Conservation (phyloP, 805 yeast genomes). For the Candida xiaguanensis region DNA sequence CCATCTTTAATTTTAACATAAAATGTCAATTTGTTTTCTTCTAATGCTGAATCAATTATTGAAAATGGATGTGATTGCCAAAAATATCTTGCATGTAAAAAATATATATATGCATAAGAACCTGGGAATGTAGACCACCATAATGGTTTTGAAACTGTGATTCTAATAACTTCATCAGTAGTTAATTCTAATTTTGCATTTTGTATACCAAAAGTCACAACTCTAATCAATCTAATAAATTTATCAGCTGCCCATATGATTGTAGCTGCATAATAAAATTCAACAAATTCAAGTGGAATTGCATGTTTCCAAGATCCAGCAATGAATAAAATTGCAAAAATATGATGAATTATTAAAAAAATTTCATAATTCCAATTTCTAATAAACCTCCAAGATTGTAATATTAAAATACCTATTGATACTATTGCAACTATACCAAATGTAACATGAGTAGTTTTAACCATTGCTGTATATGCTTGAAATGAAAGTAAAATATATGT, state of each 20-base stretch:
- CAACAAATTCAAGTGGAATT: constrained; percentile 19
- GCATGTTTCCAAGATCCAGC: constrained; percentile 57
- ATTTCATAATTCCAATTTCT: constrained; percentile 56
- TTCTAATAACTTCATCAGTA: constrained; percentile 38
- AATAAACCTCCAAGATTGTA: constrained; percentile 49
- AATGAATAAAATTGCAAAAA: constrained; percentile 41
- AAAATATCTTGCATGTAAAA: constrained; percentile 35
- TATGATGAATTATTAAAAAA: constrained; percentile 30
- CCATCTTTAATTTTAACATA: constrained; percentile 53
- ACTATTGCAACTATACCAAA: constrained; percentile 27
- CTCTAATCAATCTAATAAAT: constrained; percentile 25
- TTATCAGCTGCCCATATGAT: constrained; percentile 39
- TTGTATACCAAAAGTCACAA: constrained; percentile 29
- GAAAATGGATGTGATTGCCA: constrained; percentile 49
- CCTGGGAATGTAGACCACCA: constrained; percentile 42
- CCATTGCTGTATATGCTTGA: constrained; percentile 10
- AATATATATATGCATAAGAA: constrained; percentile 36
- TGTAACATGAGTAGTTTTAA: constrained; percentile 13
- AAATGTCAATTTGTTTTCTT: constrained; percentile 40
- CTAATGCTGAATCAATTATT: constrained; percentile 19
- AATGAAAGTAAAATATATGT: constrained; percentile 8
- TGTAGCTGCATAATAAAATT: constrained; percentile 25
- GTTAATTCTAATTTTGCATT: constrained; percentile 32
- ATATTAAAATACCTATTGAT: constrained; percentile 38
- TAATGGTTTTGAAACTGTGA: constrained; percentile 46